Percentiles rank a stretch among this genome's conserved stretches.
Evolutionary conservation across 192 early-diverging fungal genomes (phyloP).

Genomic region (Thoreauomyces humboldtii): DNA sequence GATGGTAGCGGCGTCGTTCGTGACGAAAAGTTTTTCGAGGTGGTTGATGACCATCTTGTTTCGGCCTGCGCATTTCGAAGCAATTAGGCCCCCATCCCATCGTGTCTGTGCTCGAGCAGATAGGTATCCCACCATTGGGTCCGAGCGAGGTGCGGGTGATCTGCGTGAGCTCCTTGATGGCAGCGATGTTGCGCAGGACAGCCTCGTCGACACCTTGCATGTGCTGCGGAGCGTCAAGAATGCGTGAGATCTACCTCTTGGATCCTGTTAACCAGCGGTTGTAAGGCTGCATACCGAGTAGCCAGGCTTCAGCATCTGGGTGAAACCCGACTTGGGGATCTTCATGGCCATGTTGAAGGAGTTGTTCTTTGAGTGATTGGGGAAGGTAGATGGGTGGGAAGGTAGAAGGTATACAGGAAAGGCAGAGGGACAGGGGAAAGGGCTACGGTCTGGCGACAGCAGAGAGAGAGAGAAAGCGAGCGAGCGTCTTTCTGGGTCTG

Average conservation of each 20-base stretch:
- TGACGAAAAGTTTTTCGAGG: constrained; percentile 96
- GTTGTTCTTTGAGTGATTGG: too few relatives aligned
- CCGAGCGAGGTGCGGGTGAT: constrained; percentile 94
- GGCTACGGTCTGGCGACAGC: too few relatives aligned
- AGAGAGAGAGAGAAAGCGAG: too few relatives aligned
- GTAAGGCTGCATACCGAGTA: constrained; percentile 45
- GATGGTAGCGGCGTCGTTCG: constrained; percentile 98
- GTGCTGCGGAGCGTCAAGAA: constrained; percentile 54
- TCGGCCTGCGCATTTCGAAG: constrained; percentile 56
- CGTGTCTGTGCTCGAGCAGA: too few relatives aligned
- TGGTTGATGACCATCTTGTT: constrained; percentile 99
- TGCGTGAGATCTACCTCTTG: not conserved
- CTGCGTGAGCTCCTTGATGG: constrained; percentile 89
- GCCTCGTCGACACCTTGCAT: constrained; percentile 96
- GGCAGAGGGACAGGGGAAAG: too few relatives aligned
- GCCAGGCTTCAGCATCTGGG: constrained; percentile 90
- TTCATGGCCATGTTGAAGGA: constrained; percentile 74
- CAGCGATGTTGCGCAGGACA: constrained; percentile 90
- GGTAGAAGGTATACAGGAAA: too few relatives aligned
- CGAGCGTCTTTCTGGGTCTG: too few relatives aligned
- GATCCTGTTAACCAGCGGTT: too few relatives aligned
- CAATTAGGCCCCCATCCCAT: not conserved
- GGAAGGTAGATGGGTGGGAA: too few relatives aligned
- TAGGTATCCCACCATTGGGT: constrained; percentile 87
- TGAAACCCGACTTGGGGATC: constrained; percentile 78